phyloP scores from a whole-genome alignment of 805 yeast genomes.

The Suhomyces xylopsoci region DNA sequence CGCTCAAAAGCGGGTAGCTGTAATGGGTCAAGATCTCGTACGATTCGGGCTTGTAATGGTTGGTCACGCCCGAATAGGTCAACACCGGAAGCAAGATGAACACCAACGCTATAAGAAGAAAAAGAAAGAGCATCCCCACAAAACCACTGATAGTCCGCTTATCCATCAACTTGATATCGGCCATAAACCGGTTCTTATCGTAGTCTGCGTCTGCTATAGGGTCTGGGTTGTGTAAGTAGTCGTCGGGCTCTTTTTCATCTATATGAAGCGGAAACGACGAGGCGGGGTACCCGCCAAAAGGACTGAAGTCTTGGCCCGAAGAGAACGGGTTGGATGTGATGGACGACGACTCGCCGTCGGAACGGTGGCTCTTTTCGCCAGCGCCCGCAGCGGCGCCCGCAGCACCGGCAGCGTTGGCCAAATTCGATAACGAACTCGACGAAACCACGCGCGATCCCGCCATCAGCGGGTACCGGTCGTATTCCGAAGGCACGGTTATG shows the following conservation, averaged over 20 bases:
- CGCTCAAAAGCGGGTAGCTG: slow-evolving; percentile 52
- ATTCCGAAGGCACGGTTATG: slow-evolving; percentile 51
- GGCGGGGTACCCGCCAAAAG: slow-evolving; percentile 31
- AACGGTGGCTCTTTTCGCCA: slow-evolving; percentile 1
- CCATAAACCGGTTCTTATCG: slow-evolving; percentile 24
- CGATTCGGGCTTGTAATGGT: slow-evolving; percentile 20
- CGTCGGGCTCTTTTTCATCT: slow-evolving; percentile 28
- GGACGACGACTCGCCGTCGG: slow-evolving; percentile 10
- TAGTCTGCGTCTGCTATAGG: slow-evolving; percentile 29
- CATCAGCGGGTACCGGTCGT: slow-evolving; percentile 66
- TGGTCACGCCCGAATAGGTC: slow-evolving; percentile 23
- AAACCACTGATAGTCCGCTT: slow-evolving; percentile 20
- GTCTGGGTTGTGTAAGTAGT: slow-evolving; percentile 29
- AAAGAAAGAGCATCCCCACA: slow-evolving; percentile 17
- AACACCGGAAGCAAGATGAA: slow-evolving; percentile 24
- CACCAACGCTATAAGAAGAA: slow-evolving; percentile 14
- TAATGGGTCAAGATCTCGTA: slow-evolving; percentile 54
- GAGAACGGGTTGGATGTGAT: slow-evolving; percentile 21
- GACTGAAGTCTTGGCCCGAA: slow-evolving; percentile 21
- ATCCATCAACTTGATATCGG: slow-evolving; percentile 24
- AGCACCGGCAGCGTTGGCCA: slow-evolving; percentile 5
- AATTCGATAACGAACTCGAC: slow-evolving; percentile 29
- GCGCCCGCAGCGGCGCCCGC: slow-evolving; percentile 6
- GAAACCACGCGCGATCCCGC: slow-evolving; percentile 59
- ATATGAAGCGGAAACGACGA: slow-evolving; percentile 25